A percentile compares a stretch with the other conserved stretches of the same genome.
Conservation (phyloP, 371 early-diverging fungal genomes). For the Batrachochytrium dendrobatidis region DNA sequence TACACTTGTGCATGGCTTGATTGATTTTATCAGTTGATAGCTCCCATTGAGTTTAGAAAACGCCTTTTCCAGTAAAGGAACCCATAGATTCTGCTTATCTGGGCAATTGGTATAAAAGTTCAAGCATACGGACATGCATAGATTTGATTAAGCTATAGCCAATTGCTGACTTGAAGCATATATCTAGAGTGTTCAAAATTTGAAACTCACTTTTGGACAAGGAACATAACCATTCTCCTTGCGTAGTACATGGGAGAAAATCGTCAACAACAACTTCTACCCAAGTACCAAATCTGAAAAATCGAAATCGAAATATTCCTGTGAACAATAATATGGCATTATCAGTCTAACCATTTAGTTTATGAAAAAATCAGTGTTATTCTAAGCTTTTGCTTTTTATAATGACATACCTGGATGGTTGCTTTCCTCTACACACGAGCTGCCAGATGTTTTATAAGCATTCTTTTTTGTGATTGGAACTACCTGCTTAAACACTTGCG, state of each 20-base stretch:
- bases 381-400: neutral
- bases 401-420: neutral
- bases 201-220: conserved; percentile 25
- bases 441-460: neutral
- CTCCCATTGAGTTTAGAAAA: conserved; percentile 50
- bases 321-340: too few relatives aligned
- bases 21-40: conserved; percentile 33
- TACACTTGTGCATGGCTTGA: conserved; percentile 35
- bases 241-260: conserved; percentile 35
- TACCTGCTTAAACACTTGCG: neutral
- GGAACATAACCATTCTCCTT: conserved; percentile 36
- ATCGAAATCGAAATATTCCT: conserved; percentile 46
- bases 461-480: neutral
- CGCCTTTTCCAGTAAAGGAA: conserved; percentile 52
- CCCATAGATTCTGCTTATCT: conserved; percentile 48
- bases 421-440: neutral
- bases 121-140: neutral
- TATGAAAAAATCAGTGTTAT: neutral
- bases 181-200: neutral
- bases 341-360: neutral
- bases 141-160: neutral
- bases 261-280: conserved; percentile 56
- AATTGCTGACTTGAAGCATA: too few relatives aligned
- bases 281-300: conserved; percentile 50
- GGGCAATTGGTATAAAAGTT: conserved; percentile 4